Evolutionary conservation across 352 stramenopile species (phyloP).

Genomic region (Paralagenidium karlingii): DNA sequence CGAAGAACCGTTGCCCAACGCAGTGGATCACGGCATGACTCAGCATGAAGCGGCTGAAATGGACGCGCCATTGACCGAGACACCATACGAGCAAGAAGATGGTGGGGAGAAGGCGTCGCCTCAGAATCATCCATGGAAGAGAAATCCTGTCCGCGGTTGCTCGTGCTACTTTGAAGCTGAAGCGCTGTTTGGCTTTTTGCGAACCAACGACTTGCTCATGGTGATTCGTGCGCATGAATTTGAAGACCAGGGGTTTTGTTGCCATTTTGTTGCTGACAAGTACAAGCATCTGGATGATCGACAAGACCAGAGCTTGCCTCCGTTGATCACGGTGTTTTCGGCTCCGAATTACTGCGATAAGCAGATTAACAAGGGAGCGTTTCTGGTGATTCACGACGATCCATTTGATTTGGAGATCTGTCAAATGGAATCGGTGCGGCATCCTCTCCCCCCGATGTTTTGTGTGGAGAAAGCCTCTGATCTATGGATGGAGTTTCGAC

Average conservation of each 20-base stretch:
- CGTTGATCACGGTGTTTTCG: slow-evolving; percentile 91
- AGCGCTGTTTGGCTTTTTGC: slow-evolving; percentile 60
- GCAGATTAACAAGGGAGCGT: slow-evolving; percentile 57
- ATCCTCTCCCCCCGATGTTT: slow-evolving; percentile 40
- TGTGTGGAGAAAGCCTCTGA: slow-evolving; percentile 33
- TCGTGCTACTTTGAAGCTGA: slow-evolving; percentile 83
- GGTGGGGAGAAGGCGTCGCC: neutral
- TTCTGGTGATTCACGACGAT: slow-evolving; percentile 29
- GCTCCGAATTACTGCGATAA: slow-evolving; percentile 93
- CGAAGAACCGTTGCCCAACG: no score
- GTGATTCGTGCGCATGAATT: slow-evolving; percentile 78
- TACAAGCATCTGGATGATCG: slow-evolving; percentile 32
- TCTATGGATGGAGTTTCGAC: slow-evolving; percentile 60
- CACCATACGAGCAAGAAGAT: no score
- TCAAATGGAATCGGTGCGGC: slow-evolving; percentile 25
- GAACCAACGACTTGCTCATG: slow-evolving; percentile 41
- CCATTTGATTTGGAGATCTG: slow-evolving; percentile 40
- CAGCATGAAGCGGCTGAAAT: no score
- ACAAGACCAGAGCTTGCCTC: slow-evolving; percentile 27
- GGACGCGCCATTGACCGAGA: no score
- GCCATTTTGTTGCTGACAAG: slow-evolving; percentile 36
- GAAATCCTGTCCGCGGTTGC: slow-evolving; percentile 43
- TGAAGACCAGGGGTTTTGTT: slow-evolving; percentile 50
- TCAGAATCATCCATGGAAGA: neutral
- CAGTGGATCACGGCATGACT: no score